These are phyloP conservation scores for Apiospora arundinis DNA, from an alignment of 2,329 filamentous ascomycete species.

Conservation along the genomic window DNA sequence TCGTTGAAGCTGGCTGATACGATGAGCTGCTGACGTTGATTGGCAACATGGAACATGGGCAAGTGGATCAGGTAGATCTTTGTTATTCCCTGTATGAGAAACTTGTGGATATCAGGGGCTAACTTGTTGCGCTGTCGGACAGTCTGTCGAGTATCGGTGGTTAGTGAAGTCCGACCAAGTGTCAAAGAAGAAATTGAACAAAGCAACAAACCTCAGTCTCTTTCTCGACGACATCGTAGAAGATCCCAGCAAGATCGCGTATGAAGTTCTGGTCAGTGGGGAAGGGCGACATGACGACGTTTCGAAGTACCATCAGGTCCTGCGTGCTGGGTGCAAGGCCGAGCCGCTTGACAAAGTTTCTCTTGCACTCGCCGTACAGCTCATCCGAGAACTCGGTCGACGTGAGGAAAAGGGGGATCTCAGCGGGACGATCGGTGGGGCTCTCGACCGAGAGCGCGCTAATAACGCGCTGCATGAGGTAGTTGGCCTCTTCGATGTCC, in stretches of 20 bases:
- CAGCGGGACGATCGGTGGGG: constrained; percentile 45
- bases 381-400: constrained; percentile 49
- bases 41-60: constrained; percentile 48
- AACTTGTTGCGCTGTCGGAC: constrained; percentile 45
- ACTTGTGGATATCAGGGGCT: constrained; percentile 43
- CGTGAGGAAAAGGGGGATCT: constrained; percentile 51
- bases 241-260: constrained; percentile 41
- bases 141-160: constrained; percentile 28
- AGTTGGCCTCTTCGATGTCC: constrained; percentile 55
- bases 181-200: too few relatives aligned
- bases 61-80: constrained; percentile 43
- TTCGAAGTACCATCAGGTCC: constrained; percentile 51
- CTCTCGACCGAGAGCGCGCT: constrained; percentile 49
- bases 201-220: constrained; percentile 34
- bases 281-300: constrained; percentile 56
- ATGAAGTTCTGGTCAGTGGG: constrained; percentile 49
- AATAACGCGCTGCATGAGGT: constrained; percentile 52
- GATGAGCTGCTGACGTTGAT: constrained; percentile 48
- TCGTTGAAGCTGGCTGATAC: constrained; percentile 37
- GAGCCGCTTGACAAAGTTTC: constrained; percentile 49
- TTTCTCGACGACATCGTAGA: constrained; percentile 39
- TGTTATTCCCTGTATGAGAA: constrained; percentile 45
- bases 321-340: constrained; percentile 40
- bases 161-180: not conserved
- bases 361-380: constrained; percentile 48